These are phyloP conservation scores for Skeletonema tropicum DNA, from an alignment of 108 stramenopile genomes.

Conservation along the genomic window DNA sequence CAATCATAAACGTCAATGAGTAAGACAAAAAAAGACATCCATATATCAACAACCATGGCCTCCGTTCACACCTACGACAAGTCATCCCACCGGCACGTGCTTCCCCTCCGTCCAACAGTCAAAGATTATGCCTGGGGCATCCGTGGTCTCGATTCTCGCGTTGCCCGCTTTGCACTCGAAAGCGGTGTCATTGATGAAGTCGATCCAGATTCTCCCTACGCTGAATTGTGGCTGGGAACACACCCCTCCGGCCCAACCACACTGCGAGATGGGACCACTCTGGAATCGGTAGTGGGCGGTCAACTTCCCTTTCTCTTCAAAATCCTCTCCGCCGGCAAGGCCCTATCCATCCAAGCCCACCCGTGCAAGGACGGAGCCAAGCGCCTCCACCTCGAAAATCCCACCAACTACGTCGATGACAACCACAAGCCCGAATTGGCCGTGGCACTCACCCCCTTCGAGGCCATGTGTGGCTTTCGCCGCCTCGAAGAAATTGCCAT, in stretches of 20 bases:
- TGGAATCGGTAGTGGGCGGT: conserved; percentile 58
- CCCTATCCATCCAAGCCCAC: conserved; percentile 90
- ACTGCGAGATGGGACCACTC: conserved; percentile 46
- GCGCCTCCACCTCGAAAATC: conserved; percentile 78
- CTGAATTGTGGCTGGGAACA: conserved; percentile 91
- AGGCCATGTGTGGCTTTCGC: conserved; percentile 97
- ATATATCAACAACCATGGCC: too few species aligned
- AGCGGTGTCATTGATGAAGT: conserved; percentile 61
- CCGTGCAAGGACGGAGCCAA: conserved; percentile 88
- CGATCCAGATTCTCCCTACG: conserved; percentile 82
- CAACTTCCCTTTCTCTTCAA: conserved; percentile 91
- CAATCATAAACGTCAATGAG: too few species aligned
- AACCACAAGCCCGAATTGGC: conserved; percentile 99
- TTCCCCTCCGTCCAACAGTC: conserved; percentile 61
- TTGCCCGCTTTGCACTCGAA: conserved; percentile 73
- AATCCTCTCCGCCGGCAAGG: conserved; percentile 82
- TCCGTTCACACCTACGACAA: not conserved
- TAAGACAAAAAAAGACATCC: too few species aligned
- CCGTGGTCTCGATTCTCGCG: conserved; percentile 78
- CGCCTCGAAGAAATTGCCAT: conserved; percentile 79
- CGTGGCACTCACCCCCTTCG: conserved; percentile 94
- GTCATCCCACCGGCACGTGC: not conserved
- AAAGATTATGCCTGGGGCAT: conserved; percentile 87
- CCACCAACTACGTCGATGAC: conserved; percentile 90
- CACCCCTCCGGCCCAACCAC: conserved; percentile 82